Base-by-base conservation (phyloP, 1,284 basidiomycete species). In the Marasmius sp. region DNA sequence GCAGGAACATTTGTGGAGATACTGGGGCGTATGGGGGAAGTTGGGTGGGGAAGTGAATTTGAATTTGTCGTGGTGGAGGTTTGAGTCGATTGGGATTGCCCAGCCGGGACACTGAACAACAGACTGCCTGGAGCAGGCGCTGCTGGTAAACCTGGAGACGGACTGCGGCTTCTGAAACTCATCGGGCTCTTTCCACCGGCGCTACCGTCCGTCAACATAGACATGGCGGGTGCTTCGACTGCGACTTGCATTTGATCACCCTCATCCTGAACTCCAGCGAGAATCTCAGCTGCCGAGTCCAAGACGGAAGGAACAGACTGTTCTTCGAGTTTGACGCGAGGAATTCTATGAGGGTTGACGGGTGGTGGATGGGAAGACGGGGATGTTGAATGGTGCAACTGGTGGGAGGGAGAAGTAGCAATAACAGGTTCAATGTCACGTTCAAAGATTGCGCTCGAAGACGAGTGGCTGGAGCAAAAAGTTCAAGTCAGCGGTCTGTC, bases 381-480 rank as follows among this genome's bases (percentile, higher is more conserved):
- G 2, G 50, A 52, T 16, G 36, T 38, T 20, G 58, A 39, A 22
- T 52, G 50, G 16, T 18, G 45, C 8, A 70, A 70, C 58, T 81
- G 27, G 27, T 27, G 74, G 0, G 81, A 74, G 0, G 84, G 82
- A 1, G 83, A 81, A 0, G 85, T 79, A 10, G 61, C 76, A 47
- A 85, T 71, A 56, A 89, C 74, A 22, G 87, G 85, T 67, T 92
- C 91, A 65, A 93, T 91, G 70, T 93, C 91, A 50, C 91, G 85
- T 73, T 92, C 90, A 62, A 93, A 93, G 60, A 92, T 93, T 53
- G 90, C 91, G 1, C 88, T 91, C 0, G 89, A 90, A 0, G 88
- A 89, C 0, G 89, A 91, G 68, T 88, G 89, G 8, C 89, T 91
- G 71, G 50, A 49, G 36, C 27, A 34, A 56, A 43, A 57, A n/a